Evolutionary conservation across 148 eudicot species (phyloP).

Genomic region (Chenopodium berlandieri): DNA sequence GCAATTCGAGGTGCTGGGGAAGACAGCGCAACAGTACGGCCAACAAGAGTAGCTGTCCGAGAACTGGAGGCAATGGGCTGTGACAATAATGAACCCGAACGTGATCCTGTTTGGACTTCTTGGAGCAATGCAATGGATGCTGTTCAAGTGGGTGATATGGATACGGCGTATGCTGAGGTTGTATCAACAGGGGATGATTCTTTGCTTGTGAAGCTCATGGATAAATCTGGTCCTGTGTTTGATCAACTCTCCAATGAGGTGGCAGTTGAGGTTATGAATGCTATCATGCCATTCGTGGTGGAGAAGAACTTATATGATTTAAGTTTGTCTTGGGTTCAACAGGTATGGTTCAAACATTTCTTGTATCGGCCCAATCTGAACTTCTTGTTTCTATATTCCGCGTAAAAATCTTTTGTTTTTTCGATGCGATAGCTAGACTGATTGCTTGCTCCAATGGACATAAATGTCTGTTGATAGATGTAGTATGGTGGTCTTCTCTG

Average conservation of each 20-base stretch:
- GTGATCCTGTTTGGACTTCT: constrained; percentile 83
- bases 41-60: constrained; percentile 64
- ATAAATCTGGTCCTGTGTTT: constrained; percentile 80
- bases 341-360: constrained; percentile 46
- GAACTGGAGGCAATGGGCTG: constrained; percentile 67
- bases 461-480: neutral
- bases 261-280: constrained; percentile 74
- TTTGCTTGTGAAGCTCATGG: constrained; percentile 93
- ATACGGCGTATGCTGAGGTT: constrained; percentile 87
- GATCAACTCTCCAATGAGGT: constrained; percentile 84
- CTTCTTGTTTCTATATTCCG: neutral
- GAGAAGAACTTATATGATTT: constrained; percentile 77
- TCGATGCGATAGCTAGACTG: neutral
- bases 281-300: constrained; percentile 64
- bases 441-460: neutral
- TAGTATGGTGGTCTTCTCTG: neutral
- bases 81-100: constrained; percentile 55
- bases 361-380: neutral
- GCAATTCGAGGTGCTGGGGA: constrained; percentile 94
- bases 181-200: constrained; percentile 79
- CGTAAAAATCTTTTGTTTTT: neutral
- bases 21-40: constrained; percentile 61
- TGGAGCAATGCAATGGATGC: constrained; percentile 99
- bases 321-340: constrained; percentile 86
- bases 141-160: constrained; percentile 76